Conservation (phyloP, 805 yeast genomes). For the Ogataea minuta region DNA sequence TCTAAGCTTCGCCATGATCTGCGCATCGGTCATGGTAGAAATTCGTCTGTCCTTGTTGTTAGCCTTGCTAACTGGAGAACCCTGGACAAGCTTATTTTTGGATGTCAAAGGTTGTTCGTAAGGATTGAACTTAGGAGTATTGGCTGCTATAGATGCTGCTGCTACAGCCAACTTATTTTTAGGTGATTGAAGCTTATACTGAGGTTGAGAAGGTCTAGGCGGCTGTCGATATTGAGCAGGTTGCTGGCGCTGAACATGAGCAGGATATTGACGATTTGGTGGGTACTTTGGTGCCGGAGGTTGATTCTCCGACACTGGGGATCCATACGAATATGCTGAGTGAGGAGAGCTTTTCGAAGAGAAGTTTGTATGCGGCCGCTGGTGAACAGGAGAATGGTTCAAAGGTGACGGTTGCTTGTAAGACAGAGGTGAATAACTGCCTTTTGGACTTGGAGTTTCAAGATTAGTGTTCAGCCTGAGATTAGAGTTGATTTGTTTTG, state of each 20-base stretch:
- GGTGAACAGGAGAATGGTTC: conserved; percentile 8
- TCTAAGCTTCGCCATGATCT: conserved; percentile 74
- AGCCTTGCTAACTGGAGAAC: conserved; percentile 22
- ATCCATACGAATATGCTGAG: conserved; percentile 11
- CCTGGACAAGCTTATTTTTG: conserved; percentile 27
- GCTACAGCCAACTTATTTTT: conserved; percentile 35
- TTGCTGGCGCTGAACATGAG: conserved; percentile 24
- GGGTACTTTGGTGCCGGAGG: conserved; percentile 18
- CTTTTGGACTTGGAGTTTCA: conserved; percentile 8
- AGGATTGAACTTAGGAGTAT: conserved; percentile 14
- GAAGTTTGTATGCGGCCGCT: conserved; percentile 1
- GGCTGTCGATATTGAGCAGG: conserved; percentile 10
- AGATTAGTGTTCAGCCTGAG: conserved; percentile 19
- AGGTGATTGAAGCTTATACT: conserved; percentile 10
- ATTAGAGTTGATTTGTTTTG: conserved; percentile 19
- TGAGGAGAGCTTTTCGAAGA: conserved; percentile 7
- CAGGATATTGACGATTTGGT: conserved; percentile 18
- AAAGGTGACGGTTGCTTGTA: conserved; percentile 11
- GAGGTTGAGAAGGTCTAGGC: conserved; percentile 10
- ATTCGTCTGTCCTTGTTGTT: conserved; percentile 47
- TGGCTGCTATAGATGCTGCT: conserved; percentile 33
- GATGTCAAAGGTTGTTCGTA: conserved; percentile 26
- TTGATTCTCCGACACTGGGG: conserved; percentile 38
- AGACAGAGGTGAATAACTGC: conserved; percentile 7
- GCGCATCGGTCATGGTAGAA: conserved; percentile 77